phyloP scores from a whole-genome alignment of 1,284 basidiomycete species.

The Moesziomyces globuligerus region DNA sequence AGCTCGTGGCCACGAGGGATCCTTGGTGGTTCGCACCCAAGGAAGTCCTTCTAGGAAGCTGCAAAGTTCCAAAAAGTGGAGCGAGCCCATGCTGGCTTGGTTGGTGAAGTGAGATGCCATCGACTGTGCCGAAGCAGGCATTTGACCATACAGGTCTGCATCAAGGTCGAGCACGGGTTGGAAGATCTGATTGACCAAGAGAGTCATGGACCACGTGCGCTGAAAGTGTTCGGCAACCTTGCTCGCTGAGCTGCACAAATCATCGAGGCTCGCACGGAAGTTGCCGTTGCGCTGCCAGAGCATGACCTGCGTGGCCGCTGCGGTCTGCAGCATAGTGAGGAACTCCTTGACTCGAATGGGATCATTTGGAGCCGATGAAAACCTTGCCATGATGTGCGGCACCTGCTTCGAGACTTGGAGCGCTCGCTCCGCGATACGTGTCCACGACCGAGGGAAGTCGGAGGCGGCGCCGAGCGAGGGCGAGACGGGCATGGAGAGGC shows the following conservation, averaged over 20 bases:
- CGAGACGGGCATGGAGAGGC: background rate
- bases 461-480: background rate
- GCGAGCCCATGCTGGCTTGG: constrained; percentile 27
- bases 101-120: constrained; percentile 27
- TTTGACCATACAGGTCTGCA: constrained; percentile 14
- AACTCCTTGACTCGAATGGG: constrained; percentile 39
- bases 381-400: constrained; percentile 15
- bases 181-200: constrained; percentile 27
- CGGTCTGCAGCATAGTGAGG: constrained; percentile 25
- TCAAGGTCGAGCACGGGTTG: constrained; percentile 33
- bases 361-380: constrained; percentile 20
- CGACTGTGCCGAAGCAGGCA: constrained; percentile 42
- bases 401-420: constrained; percentile 22
- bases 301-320: constrained; percentile 35
- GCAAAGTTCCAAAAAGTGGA: constrained; percentile 40
- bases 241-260: constrained; percentile 15
- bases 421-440: constrained; percentile 17
- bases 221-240: constrained; percentile 21
- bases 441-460: constrained; percentile 13
- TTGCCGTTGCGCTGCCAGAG: constrained; percentile 43
- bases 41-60: constrained; percentile 36
- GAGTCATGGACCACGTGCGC: constrained; percentile 25
- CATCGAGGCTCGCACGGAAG: constrained; percentile 18
- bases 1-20: constrained; percentile 30
- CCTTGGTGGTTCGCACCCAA: constrained; percentile 33